Conservation (phyloP, 305 asterid genomes). For the Fraxinus floribunda region DNA sequence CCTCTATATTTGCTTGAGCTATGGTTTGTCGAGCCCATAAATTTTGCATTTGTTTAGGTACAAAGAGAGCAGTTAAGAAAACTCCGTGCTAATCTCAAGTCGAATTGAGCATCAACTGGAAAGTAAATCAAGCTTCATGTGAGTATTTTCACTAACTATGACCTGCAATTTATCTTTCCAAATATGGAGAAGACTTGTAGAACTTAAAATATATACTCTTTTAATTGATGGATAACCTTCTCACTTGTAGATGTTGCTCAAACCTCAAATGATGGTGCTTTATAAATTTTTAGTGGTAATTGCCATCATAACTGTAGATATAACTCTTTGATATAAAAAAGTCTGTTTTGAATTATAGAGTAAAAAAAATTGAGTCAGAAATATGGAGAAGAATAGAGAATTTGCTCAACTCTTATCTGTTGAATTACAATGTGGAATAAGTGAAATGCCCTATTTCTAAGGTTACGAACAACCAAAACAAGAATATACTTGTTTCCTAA, state of each 20-base stretch:
- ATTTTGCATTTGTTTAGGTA: conserved; percentile 6
- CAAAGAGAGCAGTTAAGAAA: conserved; percentile 16
- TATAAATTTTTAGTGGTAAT: background rate
- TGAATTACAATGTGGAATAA: background rate
- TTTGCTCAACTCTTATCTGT: background rate
- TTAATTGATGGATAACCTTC: background rate
- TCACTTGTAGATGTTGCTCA: background rate
- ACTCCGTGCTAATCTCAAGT: conserved; percentile 11
- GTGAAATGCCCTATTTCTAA: background rate
- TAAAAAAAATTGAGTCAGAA: background rate
- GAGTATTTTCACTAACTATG: background rate
- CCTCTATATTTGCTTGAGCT: background rate
- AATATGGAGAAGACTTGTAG: background rate
- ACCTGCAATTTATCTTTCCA: background rate
- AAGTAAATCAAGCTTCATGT: background rate
- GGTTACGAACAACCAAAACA: background rate
- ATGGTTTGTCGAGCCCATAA: background rate
- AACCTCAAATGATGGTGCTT: background rate
- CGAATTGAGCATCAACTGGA: background rate
- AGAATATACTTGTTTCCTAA: background rate
- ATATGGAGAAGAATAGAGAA: background rate
- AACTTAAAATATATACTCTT: background rate
- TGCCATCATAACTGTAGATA: background rate
- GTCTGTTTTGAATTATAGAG: background rate
- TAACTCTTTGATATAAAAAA: background rate